Percentiles rank a stretch among this genome's conserved stretches.
phyloP scores from a whole-genome alignment of 2,329 filamentous ascomycete genomes.

The Harringtonia lauricola region DNA sequence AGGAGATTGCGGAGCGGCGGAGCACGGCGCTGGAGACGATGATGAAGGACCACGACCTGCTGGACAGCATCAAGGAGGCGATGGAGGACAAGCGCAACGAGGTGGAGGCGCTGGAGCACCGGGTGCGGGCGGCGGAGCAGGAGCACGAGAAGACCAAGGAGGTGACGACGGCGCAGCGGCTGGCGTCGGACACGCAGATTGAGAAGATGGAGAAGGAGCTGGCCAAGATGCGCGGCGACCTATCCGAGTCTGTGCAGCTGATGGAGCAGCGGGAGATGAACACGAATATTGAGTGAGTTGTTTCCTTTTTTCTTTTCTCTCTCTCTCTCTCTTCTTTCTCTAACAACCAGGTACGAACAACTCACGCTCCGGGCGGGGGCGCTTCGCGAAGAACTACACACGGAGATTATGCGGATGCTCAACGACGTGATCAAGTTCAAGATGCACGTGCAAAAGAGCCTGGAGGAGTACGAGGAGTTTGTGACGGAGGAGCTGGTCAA shows the following conservation, averaged over 20 bases:
- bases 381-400: slow-evolving; percentile 93
- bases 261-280: slow-evolving; percentile 96
- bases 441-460: slow-evolving; percentile 82
- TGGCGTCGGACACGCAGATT: slow-evolving; percentile 83
- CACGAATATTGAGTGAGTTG: slow-evolving; percentile 78
- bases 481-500: slow-evolving; percentile 88
- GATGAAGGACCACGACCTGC: slow-evolving; percentile 86
- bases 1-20: slow-evolving; percentile 84
- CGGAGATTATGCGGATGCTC: slow-evolving; percentile 88
- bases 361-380: slow-evolving; percentile 73
- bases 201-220: slow-evolving; percentile 98
- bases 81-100: slow-evolving; percentile 93
- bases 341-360: slow-evolving; percentile 64
- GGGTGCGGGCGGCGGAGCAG: slow-evolving; percentile 77
- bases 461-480: slow-evolving; percentile 92
- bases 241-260: slow-evolving; percentile 78
- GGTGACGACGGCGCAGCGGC: slow-evolving; percentile 73
- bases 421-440: slow-evolving; percentile 99
- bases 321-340: background rate
- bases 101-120: slow-evolving; percentile 82
- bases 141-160: slow-evolving; percentile 93
- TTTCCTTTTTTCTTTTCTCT: no score
- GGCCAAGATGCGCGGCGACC: slow-evolving; percentile 76
- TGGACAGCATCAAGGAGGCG: slow-evolving; percentile 91
- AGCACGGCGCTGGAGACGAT: slow-evolving; percentile 76